Conservation (phyloP, 2,329 filamentous ascomycete species). For the Fusarium redolens region DNA sequence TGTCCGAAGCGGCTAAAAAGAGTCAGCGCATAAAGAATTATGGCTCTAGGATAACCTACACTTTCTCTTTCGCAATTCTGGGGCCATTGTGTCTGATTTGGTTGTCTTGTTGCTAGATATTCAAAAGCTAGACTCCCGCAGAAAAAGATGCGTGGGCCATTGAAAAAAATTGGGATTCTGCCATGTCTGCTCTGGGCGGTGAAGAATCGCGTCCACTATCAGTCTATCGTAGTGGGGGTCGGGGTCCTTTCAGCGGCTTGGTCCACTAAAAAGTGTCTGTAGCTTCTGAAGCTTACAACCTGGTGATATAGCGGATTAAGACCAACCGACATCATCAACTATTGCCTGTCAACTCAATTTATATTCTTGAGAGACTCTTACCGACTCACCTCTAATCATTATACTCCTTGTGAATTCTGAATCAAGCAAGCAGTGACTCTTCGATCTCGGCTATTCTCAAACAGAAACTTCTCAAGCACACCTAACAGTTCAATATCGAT, state of each 20-base stretch:
- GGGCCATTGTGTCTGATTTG: conserved; percentile 55
- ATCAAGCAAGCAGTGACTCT: rapidly evolving
- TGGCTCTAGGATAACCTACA: conserved; percentile 34
- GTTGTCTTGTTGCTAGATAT: conserved; percentile 23
- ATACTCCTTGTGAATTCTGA: rapidly evolving
- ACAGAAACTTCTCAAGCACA: not conserved
- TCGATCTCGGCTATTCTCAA: not conserved
- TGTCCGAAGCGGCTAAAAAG: conserved; percentile 42
- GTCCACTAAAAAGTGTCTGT: conserved; percentile 35
- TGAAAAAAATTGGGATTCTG: conserved; percentile 54
- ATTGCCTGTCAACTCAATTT: not conserved
- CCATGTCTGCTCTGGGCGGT: conserved; percentile 48
- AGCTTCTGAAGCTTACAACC: conserved; percentile 32
- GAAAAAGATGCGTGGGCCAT: conserved; percentile 40
- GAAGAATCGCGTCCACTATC: conserved; percentile 40
- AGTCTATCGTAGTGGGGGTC: conserved; percentile 41
- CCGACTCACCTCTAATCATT: not conserved
- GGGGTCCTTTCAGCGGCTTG: conserved; percentile 27
- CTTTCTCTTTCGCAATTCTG: conserved; percentile 57
- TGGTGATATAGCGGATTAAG: not conserved
- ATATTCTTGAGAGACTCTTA: not conserved
- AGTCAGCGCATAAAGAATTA: conserved; percentile 31
- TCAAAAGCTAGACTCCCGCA: conserved; percentile 35
- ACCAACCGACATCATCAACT: not conserved
- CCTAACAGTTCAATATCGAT: not conserved